Percentiles rank a stretch among this genome's conserved stretches.
Conservation (phyloP, 768 basidiomycete species). For the Mycena rebaudengoi region DNA sequence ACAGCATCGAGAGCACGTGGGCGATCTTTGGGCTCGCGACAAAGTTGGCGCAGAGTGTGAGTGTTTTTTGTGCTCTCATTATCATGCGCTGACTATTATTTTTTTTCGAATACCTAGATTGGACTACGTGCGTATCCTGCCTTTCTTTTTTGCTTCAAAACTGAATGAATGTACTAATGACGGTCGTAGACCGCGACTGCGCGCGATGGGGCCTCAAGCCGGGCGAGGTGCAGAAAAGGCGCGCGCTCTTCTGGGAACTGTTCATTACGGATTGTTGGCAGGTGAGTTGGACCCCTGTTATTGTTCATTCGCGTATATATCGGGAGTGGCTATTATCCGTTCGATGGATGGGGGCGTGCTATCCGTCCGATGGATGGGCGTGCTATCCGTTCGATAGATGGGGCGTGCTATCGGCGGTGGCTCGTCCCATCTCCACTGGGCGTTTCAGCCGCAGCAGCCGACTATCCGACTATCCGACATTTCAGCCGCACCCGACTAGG, state of each 20-base stretch:
- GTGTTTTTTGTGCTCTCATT: slow-evolving; percentile 33
- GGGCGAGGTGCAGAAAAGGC: slow-evolving; percentile 74
- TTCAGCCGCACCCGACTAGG: not conserved
- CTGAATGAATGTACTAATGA: slow-evolving; percentile 9
- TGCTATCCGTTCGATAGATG: too few species aligned
- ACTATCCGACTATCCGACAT: too few species aligned
- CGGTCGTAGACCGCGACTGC: slow-evolving; percentile 68
- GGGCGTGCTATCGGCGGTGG: too few species aligned
- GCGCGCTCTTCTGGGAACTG: slow-evolving; percentile 77
- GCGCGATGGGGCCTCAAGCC: slow-evolving; percentile 71
- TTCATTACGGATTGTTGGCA: slow-evolving; percentile 82
- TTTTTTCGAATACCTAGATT: slow-evolving; percentile 50
- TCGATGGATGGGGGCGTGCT: too few species aligned
- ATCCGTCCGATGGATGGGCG: too few species aligned
- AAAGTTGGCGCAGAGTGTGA: slow-evolving; percentile 73
- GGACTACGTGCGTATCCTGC: slow-evolving; percentile 65
- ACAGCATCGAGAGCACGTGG: slow-evolving; percentile 77
- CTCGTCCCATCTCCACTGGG: too few species aligned
- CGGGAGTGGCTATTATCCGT: too few species aligned
- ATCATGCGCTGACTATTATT: not conserved
- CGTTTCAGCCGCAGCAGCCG: too few species aligned
- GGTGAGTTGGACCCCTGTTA: too few species aligned
- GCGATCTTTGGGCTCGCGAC: slow-evolving; percentile 69
- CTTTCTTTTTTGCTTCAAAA: not conserved
- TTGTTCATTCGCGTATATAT: too few species aligned